Conservation (phyloP, 768 basidiomycete genomes). For the Gymnopilus junonius region DNA sequence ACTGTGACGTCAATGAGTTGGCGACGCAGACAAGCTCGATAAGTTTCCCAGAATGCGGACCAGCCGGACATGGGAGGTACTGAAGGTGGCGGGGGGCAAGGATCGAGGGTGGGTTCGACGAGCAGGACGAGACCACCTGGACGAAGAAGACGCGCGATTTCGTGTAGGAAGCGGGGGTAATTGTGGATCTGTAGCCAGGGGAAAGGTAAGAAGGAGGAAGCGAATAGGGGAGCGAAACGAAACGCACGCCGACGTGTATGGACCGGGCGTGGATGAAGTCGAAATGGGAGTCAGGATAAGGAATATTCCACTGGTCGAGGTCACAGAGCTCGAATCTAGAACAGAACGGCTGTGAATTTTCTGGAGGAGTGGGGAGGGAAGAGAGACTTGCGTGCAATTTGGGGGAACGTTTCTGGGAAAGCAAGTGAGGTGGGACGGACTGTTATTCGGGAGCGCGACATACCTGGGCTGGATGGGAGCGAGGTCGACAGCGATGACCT, state of each 20-base stretch:
- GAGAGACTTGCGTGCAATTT: conserved; percentile 69
- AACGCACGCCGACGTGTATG: conserved; percentile 66
- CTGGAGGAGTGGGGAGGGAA: neutral
- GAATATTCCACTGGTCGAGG: conserved; percentile 60
- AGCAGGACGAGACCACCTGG: conserved; percentile 73
- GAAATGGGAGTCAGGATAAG: conserved; percentile 66
- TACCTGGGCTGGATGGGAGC: conserved; percentile 77
- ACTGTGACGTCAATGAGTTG: conserved; percentile 61
- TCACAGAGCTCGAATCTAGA: conserved; percentile 74
- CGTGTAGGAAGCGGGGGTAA: conserved; percentile 61
- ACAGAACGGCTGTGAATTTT: conserved; percentile 9
- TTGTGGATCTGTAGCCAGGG: conserved; percentile 53
- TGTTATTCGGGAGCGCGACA: conserved; percentile 29
- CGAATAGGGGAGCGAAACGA: conserved; percentile 15
- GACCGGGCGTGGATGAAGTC: conserved; percentile 74
- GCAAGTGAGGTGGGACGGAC: conserved; percentile 13
- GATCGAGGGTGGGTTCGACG: conserved; percentile 63
- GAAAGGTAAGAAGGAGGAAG: conserved; percentile 14
- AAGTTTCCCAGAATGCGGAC: conserved; percentile 67
- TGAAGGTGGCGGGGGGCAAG: conserved; percentile 30
- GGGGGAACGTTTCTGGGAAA: conserved; percentile 59
- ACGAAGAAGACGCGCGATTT: conserved; percentile 68
- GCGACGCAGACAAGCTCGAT: conserved; percentile 54
- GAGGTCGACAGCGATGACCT: conserved; percentile 73
- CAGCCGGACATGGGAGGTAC: conserved; percentile 46